Base-by-base conservation (phyloP, 2,329 filamentous ascomycete species). In the Alternaria viburni region DNA sequence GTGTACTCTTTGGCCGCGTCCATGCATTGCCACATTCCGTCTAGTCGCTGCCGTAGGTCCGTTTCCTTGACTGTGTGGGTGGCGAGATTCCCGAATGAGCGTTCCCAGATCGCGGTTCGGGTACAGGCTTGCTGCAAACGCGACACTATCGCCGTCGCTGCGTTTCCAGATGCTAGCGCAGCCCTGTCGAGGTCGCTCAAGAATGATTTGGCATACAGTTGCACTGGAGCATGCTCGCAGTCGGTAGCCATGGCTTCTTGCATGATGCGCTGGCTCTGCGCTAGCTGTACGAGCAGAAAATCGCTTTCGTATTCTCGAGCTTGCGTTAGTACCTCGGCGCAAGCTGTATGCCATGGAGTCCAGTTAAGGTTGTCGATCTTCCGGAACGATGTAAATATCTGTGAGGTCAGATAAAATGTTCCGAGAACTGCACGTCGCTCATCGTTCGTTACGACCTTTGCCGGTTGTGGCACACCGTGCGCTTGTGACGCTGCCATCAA, bases 401-500 rank as follows among this genome's bases (percentile, higher is more conserved):
- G 46, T 6, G 60, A 63, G 10, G 54, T 54, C 2, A 66, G 9
- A 45, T 63, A 64, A 41, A 61, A 66, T 7, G 43, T 55, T 13
- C 61, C 64, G 9, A 66, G 13, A 7, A 59, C 54, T 19, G 61
- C 64, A 12, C 64, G 41, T 63, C 64, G 17, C 41, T 63, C 64
- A 15, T 64, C 56, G n/a, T 66, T 60, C 15, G 32, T 47, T 23
- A 66, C 21, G 25, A n/a, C 36, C 13, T 50, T 59, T 4, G 23
- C 32, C n/a, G 57, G 54, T 12, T 66, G 61, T 19, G 50, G 49
- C 7, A 57, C 52, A 4, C 57, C 64, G 25, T 57, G 56, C 4
- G 57, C 55, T 12, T 57, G 47, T 25, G 57, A 21, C 6, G 63
- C 63, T 13, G 55, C 55, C n/a, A 51, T 32, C 41, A 62, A 28